Evolutionary conservation across 176 grass and related monocot species (phyloP), one percentile per base, ranked within the genome.

Genomic region (Eleusine coracana): DNA sequence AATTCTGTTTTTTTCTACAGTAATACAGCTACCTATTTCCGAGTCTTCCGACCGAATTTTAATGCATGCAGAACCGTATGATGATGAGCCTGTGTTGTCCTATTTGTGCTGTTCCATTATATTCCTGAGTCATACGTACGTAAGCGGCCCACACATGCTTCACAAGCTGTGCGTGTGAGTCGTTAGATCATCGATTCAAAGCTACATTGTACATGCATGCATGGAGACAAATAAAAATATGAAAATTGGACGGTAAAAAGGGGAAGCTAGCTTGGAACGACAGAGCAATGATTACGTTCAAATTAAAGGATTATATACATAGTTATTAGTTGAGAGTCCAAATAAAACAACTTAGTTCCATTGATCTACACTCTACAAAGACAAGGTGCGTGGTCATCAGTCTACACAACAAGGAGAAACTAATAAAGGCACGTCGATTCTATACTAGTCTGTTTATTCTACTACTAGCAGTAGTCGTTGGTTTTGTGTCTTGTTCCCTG

Each of bases 401-500:
- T 46, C 44, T 46, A 46, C 16, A 50, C 11, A 16, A 50, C 48
- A 50, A 50, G 48, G 13, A 50, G 13, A 50, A 50, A 50, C 12
- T 16, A 50, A 6, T 46, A 46, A 55, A 55, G 6, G 51, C 17
- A 20, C 51, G 20, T 18, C 15, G 17, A 18, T 55, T 20, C 51
- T 20, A 55, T 17, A 55, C 17, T 51, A 20, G 51, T 20, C 5
- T 55, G 6, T 55, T 55, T 6, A 55, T 17, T 55, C 51, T 55
- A 55, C 17, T 55, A 18, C 3, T 55, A 55, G 48, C 13, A 62
- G 59, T 62, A 62, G 59, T 11, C 12, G 59, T 25, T 62, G n/a
- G 23, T 62, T 62, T 62, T 76, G 23, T 77, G 56, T 77, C 76
- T 78, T 65, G 41, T 21, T 48, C 21, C 23, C 31, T 12, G 59